Base-by-base conservation (phyloP, 148 eudicot genomes). In the Arbutus unedo region DNA sequence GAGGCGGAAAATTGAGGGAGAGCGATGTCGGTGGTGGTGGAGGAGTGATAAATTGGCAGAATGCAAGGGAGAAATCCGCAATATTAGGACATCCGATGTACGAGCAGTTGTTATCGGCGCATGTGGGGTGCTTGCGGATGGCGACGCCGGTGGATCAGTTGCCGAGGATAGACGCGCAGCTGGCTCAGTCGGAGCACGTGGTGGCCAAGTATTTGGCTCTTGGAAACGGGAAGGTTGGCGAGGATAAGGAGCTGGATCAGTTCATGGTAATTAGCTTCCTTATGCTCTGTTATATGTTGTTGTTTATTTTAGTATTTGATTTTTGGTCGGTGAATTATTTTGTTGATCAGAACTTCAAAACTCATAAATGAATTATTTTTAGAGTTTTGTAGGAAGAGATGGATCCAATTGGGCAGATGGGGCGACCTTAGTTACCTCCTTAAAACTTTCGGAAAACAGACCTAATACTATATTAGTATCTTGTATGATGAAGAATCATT, bases 111-210 rank as follows among this genome's bases (percentile, higher is more conserved):
- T 56, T 95, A 83, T 85, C 94, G 82, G 98, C 98, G 16, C 98
- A 95, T 56, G 98, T 95, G 45, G 88, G 94, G 54, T 95, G 98
- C 77, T 81, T 95, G 50, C 80, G 93, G 10, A 89, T 93, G 18
- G 97, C 98, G 0, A 95, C 97, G 25, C 98, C 97, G 62, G 95
- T 95, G 50, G 98, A 95, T 86, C 98, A 95, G 90, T 84, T 95
- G 78, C 94, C 92, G 16, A 89, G 95, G 83, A 93, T 95, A 79
- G 97, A 93, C 49, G 94, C 97, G 7, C 98, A 95, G 90, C 87
- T 93, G 19, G 88, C 88, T 10, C 98, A 88, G 86, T 89, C 94
- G 67, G 93, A 92, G 80, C 87, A 88, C 43, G 95, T 95, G 9
- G 90, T 93, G 43, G 88, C 92, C 3, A 93, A 93, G 83, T 94